Percentiles rank a stretch among this genome's conserved stretches.
phyloP scores from a whole-genome alignment of 1,139 yeast species.

The Pichia sp. region DNA sequence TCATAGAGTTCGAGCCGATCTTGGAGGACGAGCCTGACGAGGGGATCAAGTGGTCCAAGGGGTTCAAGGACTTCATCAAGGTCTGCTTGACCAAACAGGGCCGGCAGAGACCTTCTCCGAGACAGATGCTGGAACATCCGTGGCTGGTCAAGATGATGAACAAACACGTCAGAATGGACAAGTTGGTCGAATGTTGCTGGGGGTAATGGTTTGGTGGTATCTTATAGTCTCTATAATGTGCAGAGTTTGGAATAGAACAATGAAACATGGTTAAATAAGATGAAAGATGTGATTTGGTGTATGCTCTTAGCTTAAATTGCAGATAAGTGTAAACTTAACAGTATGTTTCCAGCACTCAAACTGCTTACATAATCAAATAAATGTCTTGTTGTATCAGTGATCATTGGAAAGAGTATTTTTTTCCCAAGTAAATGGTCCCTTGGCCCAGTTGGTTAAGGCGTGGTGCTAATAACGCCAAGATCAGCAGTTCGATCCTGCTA shows the following conservation, averaged over 20 bases:
- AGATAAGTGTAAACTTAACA: too few relatives aligned
- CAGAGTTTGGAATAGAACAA: too few relatives aligned
- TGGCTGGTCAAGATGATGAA: slow-evolving; percentile 78
- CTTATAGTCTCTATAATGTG: too few relatives aligned
- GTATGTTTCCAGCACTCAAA: too few relatives aligned
- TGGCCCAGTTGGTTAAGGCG: slow-evolving; percentile 93
- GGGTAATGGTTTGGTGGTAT: slow-evolving; percentile 27
- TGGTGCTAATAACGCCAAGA: slow-evolving; percentile 74
- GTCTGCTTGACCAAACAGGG: slow-evolving; percentile 81
- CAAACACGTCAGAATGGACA: slow-evolving; percentile 78
- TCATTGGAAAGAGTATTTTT: too few relatives aligned
- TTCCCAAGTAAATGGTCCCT: slow-evolving; percentile 49
- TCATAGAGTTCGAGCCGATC: slow-evolving; percentile 76
- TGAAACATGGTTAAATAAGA: too few relatives aligned
- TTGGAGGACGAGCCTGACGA: slow-evolving; percentile 73
- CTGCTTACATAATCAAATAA: too few relatives aligned
- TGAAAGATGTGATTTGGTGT: too few relatives aligned
- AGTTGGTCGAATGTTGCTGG: slow-evolving; percentile 82
- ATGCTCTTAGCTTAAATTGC: too few relatives aligned
- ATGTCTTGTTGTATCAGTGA: too few relatives aligned
- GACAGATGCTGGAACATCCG: slow-evolving; percentile 89
- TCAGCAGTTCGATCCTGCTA: slow-evolving; percentile 59
- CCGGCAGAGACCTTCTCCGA: slow-evolving; percentile 78
- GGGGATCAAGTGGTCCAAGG: slow-evolving; percentile 74
- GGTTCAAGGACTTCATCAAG: slow-evolving; percentile 77